Evolutionary conservation across 768 basidiomycete species (phyloP), one percentile per base, ranked within the genome.

Genomic region (Zangia roseola): DNA sequence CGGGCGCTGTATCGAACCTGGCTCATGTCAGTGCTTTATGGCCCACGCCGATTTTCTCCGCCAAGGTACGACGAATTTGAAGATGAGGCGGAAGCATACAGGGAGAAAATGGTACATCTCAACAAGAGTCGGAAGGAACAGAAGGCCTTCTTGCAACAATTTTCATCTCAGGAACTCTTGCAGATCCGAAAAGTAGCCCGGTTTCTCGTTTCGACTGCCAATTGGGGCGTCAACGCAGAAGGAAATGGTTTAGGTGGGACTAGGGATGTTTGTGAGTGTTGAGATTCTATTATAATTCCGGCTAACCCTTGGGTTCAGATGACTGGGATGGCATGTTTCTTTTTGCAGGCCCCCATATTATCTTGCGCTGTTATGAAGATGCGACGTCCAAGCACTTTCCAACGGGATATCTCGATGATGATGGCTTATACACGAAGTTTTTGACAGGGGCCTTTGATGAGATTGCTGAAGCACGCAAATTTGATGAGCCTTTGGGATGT

Each of bases 121-220:
- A 35, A 19, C 12, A 10, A 52, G 2, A 42, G 38, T 25, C 1
- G 7, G 19, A 31, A 47, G n/a, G 35, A 30, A 16, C 56, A 52
- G 19, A 40, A 36, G 33, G 26, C 53, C 5, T 61, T 62, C 43
- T 44, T 59, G 10, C 24, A 43, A 40, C 33, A 54, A n/a, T 52
- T 37, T 26, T 53, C 58, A 8, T 55, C 57, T 20, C 43, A 52
- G 12, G 58, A 58, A 6, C 53, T 59, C n/a, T 17, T 58, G 20
- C 56, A 58, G 36, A 54, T 58, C 9, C 31, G 21, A 26, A 58
- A 49, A 10, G 34, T 48, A 6, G 47, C 43, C 26, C 48, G 31
- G 9, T 58, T 58, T 35, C 36, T 58, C 12, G 21, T 6, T 6
- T 2, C 4, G 25, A 25, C 50, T 19, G 54, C 45, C 16, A 5